These are phyloP conservation scores for Diplocarpon mali DNA, from an alignment of 2,329 filamentous ascomycete species.

Conservation along the genomic window DNA sequence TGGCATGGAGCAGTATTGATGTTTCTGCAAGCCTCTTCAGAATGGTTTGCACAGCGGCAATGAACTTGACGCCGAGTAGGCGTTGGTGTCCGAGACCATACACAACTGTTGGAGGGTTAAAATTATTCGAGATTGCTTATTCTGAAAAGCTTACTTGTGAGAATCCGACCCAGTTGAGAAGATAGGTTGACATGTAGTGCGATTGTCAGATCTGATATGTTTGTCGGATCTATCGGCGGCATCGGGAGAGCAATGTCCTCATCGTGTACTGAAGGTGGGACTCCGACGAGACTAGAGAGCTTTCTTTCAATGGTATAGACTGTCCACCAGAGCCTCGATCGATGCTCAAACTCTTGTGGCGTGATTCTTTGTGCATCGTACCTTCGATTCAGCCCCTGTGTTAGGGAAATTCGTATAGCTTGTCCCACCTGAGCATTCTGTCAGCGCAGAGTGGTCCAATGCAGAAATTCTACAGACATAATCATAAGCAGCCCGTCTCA, in stretches of 20 bases:
- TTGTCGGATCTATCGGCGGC: neutral
- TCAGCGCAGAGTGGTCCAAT: neutral
- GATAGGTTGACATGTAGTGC: conserved; percentile 1
- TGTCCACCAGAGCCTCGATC: conserved; percentile 1
- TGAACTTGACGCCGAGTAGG: conserved; percentile 1
- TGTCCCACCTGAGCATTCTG: neutral
- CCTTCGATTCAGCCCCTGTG: conserved; percentile 2
- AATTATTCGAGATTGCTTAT: neutral
- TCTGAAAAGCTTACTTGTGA: neutral
- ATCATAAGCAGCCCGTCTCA: conserved; percentile 4
- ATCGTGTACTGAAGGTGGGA: neutral
- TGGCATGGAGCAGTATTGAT: conserved; percentile 1
- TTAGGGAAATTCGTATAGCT: neutral
- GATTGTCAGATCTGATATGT: neutral
- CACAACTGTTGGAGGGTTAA: neutral
- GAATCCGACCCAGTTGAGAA: neutral
- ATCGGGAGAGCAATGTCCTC: conserved; percentile 2
- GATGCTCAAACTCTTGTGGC: neutral
- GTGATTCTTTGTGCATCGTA: conserved; percentile 1
- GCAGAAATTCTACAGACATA: neutral
- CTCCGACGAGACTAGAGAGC: conserved; percentile 1
- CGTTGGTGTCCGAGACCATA: conserved; percentile 2
- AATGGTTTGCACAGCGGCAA: conserved; percentile 1
- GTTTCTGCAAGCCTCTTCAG: neutral
- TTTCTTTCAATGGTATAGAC: conserved; percentile 2